phyloP scores from a whole-genome alignment of 371 early-diverging fungal genomes.

The Parasitella parasitica region DNA sequence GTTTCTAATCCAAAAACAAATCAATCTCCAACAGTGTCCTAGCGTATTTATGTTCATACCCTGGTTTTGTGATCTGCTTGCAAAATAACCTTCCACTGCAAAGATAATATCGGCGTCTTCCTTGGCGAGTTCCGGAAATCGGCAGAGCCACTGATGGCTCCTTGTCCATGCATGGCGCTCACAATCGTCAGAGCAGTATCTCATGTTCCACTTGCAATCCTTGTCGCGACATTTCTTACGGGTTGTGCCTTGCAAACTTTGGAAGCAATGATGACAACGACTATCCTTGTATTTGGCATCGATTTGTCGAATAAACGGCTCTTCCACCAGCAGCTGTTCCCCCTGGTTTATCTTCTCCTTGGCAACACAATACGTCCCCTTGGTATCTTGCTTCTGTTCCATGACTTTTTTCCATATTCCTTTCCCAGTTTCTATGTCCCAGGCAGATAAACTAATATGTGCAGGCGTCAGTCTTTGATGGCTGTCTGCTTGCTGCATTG shows the following conservation, averaged over 20 bases:
- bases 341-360: not conserved
- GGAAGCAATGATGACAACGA: slow-evolving; percentile 23
- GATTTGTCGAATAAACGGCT: slow-evolving; percentile 24
- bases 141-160: slow-evolving; percentile 22
- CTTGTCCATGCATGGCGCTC: slow-evolving; percentile 12
- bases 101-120: slow-evolving; percentile 8
- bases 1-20: too few relatives aligned
- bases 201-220: slow-evolving; percentile 8
- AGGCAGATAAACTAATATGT: slow-evolving; percentile 6
- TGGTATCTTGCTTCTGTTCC: not conserved
- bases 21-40: too few relatives aligned
- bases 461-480: slow-evolving; percentile 15
- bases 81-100: slow-evolving; percentile 23
- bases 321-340: slow-evolving; percentile 8
- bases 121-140: slow-evolving; percentile 9
- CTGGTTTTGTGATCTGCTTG: not conserved
- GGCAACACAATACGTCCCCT: slow-evolving; percentile 6
- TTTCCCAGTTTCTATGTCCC: not conserved
- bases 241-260: not conserved
- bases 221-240: not conserved
- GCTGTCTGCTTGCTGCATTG: not conserved
- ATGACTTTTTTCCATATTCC: not conserved
- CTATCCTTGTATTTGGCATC: not conserved
- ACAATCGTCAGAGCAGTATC: slow-evolving; percentile 19
- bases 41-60: not conserved